Conservation (phyloP, 768 basidiomycete genomes). For the Sistotremastrum suecicum region DNA sequence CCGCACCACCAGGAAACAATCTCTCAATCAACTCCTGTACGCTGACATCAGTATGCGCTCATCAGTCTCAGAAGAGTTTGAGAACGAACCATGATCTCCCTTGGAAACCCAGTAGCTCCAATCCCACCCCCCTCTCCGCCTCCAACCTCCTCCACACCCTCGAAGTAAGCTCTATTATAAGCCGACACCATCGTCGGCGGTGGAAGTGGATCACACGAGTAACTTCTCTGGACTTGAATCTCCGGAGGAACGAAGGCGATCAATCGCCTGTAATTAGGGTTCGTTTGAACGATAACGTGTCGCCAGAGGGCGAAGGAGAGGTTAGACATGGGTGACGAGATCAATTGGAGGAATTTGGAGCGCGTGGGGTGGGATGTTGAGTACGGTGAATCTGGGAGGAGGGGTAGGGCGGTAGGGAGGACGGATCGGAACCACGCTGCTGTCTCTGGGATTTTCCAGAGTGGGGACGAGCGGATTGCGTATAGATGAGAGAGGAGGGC, state of each 20-base stretch:
- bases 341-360: slow-evolving; percentile 16
- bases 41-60: too few relatives aligned
- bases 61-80: too few relatives aligned
- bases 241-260: slow-evolving; percentile 58
- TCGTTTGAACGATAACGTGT: slow-evolving; percentile 58
- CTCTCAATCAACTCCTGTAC: too few relatives aligned
- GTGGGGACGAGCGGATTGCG: slow-evolving; percentile 51
- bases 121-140: not conserved
- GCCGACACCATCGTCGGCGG: slow-evolving; percentile 41
- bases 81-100: too few relatives aligned
- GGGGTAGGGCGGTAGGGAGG: slow-evolving; percentile 19
- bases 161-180: slow-evolving; percentile 72
- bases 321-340: slow-evolving; percentile 24
- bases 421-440: slow-evolving; percentile 52
- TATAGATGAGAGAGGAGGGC: slow-evolving; percentile 86
- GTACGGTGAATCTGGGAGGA: slow-evolving; percentile 20
- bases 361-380: slow-evolving; percentile 18
- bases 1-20: too few relatives aligned
- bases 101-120: too few relatives aligned
- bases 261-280: slow-evolving; percentile 39
- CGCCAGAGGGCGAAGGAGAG: slow-evolving; percentile 48
- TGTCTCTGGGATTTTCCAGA: slow-evolving; percentile 69
- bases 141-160: slow-evolving; percentile 34
- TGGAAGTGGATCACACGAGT: slow-evolving; percentile 81
- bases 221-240: slow-evolving; percentile 35